Percentiles rank a stretch among this genome's conserved stretches.
Evolutionary conservation across 2,329 filamentous ascomycete species (phyloP).

Genomic region (Alternaria solani): DNA sequence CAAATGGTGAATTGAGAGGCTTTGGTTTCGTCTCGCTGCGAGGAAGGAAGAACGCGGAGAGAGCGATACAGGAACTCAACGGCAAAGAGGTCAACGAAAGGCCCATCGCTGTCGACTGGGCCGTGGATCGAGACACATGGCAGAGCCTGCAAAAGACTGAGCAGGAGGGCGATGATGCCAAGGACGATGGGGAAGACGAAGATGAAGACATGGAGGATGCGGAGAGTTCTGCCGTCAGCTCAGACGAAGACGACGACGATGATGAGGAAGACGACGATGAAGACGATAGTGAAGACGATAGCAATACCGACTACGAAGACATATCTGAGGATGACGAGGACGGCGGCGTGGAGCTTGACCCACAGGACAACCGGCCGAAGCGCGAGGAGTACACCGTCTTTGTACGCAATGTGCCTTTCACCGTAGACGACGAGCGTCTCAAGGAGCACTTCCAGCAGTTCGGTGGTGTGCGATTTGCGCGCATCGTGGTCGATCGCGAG

Average conservation of each 20-base stretch:
- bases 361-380: slow-evolving; percentile 41
- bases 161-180: slow-evolving; percentile 52
- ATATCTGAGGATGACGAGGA: slow-evolving; percentile 54
- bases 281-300: slow-evolving; percentile 52
- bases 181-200: slow-evolving; percentile 51
- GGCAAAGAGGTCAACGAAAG: slow-evolving; percentile 90
- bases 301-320: slow-evolving; percentile 50
- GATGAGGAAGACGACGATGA: slow-evolving; percentile 51
- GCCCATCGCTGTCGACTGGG: slow-evolving; percentile 93
- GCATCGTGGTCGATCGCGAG: slow-evolving; percentile 85
- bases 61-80: slow-evolving; percentile 83
- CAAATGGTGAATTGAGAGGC: slow-evolving; percentile 73
- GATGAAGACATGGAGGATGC: slow-evolving; percentile 49
- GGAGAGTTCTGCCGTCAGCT: slow-evolving; percentile 48
- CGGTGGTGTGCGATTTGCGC: slow-evolving; percentile 86
- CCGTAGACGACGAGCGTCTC: slow-evolving; percentile 80
- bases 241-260: slow-evolving; percentile 55
- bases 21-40: slow-evolving; percentile 94
- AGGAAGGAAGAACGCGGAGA: slow-evolving; percentile 89
- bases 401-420: slow-evolving; percentile 93
- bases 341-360: slow-evolving; percentile 33
- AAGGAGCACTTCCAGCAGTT: slow-evolving; percentile 89
- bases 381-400: slow-evolving; percentile 84
- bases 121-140: slow-evolving; percentile 90
- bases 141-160: slow-evolving; percentile 63